Percentiles rank a stretch among this genome's conserved stretches.
These are phyloP conservation scores for Cryptosporidium muris DNA, from an alignment of 169 alveolate genomes.

Conservation along the genomic window DNA sequence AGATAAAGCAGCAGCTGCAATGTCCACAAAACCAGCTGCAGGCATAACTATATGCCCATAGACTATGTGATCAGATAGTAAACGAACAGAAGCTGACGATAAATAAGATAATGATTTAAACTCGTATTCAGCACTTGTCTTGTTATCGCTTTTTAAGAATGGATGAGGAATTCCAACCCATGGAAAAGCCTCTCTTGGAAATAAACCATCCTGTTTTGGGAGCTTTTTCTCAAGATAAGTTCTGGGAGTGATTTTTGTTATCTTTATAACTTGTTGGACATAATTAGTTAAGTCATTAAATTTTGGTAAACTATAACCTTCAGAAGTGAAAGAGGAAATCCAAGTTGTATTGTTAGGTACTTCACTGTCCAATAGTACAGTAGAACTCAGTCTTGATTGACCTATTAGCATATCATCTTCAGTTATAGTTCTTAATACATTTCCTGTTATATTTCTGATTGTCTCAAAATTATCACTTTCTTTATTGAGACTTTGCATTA, in stretches of 20 bases:
- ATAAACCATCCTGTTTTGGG: no score
- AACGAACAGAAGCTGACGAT: conserved; percentile 45
- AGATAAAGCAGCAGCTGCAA: conserved; percentile 75
- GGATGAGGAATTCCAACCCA: conserved; percentile 80
- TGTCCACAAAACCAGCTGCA: conserved; percentile 78
- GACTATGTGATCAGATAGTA: conserved; percentile 79
- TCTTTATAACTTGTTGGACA: not conserved
- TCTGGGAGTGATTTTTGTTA: not conserved
- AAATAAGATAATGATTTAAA: conserved; percentile 60
- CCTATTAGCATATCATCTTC: not conserved
- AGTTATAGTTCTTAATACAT: not conserved
- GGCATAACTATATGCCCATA: conserved; percentile 78
- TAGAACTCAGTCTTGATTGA: not conserved
- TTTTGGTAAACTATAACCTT: not conserved
- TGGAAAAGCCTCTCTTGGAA: conserved; percentile 74
- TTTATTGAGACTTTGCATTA: not conserved
- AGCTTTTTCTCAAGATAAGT: no score
- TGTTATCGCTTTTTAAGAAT: conserved; percentile 4
- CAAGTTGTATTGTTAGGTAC: not conserved
- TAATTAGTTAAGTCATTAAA: not conserved
- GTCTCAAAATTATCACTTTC: not conserved
- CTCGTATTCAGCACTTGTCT: conserved; percentile 11
- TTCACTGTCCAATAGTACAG: not conserved
- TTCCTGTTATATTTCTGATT: not conserved
- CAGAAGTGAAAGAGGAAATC: not conserved